phyloP scores from a whole-genome alignment of 441 rosid species.

The Corymbia calophylla region DNA sequence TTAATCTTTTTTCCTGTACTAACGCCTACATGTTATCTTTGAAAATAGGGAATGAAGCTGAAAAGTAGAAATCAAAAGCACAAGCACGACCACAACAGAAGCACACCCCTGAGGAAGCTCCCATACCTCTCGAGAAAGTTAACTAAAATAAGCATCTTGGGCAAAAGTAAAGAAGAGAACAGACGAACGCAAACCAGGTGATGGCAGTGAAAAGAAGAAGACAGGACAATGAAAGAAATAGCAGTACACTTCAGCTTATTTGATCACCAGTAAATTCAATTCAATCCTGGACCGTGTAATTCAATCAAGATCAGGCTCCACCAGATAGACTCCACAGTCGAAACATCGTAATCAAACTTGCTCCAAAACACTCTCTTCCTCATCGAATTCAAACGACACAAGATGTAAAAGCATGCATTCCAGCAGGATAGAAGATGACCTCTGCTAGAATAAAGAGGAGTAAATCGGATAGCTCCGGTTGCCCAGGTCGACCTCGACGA shows the following conservation, averaged over 20 bases:
- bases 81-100: background rate
- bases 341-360: background rate
- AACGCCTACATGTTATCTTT: background rate
- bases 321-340: background rate
- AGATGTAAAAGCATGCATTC: background rate
- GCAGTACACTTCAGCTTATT: no score
- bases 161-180: background rate
- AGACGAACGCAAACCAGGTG: background rate
- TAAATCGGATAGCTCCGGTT: conserved; percentile 82
- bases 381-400: background rate
- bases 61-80: background rate
- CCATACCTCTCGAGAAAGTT: background rate
- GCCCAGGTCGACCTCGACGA: conserved; percentile 87
- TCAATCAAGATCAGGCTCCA: background rate
- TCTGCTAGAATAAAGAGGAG: conserved; percentile 70
- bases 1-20: background rate
- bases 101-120: background rate
- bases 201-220: background rate
- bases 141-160: background rate
- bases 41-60: background rate
- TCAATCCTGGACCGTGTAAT: background rate
- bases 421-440: conserved; percentile 17
- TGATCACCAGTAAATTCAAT: background rate
- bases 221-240: background rate
- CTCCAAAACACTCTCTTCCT: background rate